These are phyloP conservation scores for Graphilbum fragrans DNA, from an alignment of 2,329 filamentous ascomycete species.

Conservation along the genomic window DNA sequence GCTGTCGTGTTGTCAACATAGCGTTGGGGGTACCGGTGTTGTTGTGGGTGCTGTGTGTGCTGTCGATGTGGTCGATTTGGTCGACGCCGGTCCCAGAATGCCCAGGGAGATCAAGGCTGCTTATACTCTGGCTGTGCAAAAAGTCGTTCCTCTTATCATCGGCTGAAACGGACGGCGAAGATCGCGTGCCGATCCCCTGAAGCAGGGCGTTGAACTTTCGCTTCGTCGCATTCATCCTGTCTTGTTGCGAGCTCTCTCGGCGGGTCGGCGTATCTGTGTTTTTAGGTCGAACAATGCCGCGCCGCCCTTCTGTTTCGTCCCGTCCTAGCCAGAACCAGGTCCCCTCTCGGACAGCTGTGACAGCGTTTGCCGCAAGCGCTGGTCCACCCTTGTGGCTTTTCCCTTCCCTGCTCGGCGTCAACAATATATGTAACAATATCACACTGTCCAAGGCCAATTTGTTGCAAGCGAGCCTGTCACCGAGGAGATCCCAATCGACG, in stretches of 20 bases:
- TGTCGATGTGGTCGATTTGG: neutral
- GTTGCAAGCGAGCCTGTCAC: no score
- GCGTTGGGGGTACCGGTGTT: neutral
- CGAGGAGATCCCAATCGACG: no score
- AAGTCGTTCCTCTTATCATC: constrained; percentile 18
- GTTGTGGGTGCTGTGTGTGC: neutral
- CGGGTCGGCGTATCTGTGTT: no score
- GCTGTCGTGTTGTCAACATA: neutral
- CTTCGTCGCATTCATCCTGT: constrained; percentile 61
- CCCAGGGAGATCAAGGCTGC: neutral
- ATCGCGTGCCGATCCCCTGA: constrained; percentile 47
- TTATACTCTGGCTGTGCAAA: neutral
- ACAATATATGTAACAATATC: no score
- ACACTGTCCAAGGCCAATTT: no score
- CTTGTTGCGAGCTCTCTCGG: neutral
- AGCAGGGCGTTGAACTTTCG: constrained; percentile 70
- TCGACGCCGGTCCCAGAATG: neutral
- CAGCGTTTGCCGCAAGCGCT: no score
- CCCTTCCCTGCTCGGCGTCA: no score
- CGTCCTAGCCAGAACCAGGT: no score
- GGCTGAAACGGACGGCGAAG: constrained; percentile 26
- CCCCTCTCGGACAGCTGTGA: no score
- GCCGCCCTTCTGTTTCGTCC: no score
- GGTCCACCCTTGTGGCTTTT: no score
- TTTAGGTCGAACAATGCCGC: no score